These are phyloP conservation scores for Tolypocladium sp. DNA, from an alignment of 2,329 filamentous ascomycete species.

Conservation along the genomic window DNA sequence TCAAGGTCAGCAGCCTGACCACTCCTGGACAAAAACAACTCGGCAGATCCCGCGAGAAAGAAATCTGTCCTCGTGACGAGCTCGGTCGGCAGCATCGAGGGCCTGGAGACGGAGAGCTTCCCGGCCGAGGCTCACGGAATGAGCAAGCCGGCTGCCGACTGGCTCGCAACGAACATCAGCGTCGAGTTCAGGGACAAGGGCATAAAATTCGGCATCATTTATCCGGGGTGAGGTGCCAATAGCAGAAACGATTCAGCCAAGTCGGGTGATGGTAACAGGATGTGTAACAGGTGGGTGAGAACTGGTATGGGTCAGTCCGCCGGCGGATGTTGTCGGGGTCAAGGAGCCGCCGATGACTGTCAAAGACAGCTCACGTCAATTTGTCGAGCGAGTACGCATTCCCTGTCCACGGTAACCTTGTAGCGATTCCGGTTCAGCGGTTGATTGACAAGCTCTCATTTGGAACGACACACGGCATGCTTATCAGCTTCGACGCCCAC, in stretches of 20 bases:
- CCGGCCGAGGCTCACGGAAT: conserved; percentile 31
- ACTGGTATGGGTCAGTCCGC: conserved; percentile 6
- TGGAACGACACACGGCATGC: conserved; percentile 9
- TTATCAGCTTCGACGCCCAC: conserved; percentile 4
- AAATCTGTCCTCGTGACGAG: conserved; percentile 9
- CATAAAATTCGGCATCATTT: conserved; percentile 20
- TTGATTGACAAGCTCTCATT: conserved; percentile 5
- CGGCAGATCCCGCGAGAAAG: background rate
- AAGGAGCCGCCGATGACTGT: conserved; percentile 4
- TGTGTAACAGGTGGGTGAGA: conserved; percentile 5
- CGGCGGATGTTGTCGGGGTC: conserved; percentile 4
- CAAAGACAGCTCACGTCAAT: conserved; percentile 1
- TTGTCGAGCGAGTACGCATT: conserved; percentile 6
- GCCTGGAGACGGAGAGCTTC: conserved; percentile 13
- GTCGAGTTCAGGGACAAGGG: conserved; percentile 18
- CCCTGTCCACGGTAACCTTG: too few species aligned
- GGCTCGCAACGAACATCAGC: conserved; percentile 19
- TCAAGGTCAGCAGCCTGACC: conserved; percentile 17
- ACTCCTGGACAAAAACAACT: conserved; percentile 19
- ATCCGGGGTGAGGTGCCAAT: conserved; percentile 16
- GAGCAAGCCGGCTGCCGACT: conserved; percentile 28
- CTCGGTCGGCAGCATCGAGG: conserved; percentile 6
- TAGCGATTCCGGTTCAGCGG: background rate
- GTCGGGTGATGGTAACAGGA: background rate
- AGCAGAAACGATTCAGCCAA: too few species aligned